These are phyloP conservation scores for Dalbergia oliveri DNA, from an alignment of 306 rosid genomes.

Conservation along the genomic window DNA sequence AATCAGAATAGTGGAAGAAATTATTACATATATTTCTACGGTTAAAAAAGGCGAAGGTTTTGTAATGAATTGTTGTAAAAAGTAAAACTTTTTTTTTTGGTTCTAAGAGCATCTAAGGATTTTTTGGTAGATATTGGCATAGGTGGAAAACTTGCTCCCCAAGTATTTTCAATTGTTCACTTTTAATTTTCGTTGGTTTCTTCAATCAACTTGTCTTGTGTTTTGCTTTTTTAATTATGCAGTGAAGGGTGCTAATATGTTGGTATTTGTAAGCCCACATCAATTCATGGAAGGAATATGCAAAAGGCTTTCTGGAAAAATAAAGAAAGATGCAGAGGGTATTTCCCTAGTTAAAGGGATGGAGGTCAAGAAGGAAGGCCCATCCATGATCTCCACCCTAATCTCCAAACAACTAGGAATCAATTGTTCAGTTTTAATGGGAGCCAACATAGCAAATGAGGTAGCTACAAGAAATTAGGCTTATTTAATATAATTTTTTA, in stretches of 20 bases:
- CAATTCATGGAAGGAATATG: constrained; percentile 95
- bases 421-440: constrained; percentile 92
- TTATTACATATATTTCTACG: too few relatives aligned
- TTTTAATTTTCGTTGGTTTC: background rate
- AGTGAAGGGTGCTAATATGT: constrained; percentile 85
- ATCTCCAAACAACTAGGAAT: constrained; percentile 71
- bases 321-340: constrained; percentile 71
- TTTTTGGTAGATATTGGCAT: too few relatives aligned
- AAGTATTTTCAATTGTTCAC: background rate
- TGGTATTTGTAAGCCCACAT: constrained; percentile 95
- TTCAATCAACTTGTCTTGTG: constrained; percentile 3
- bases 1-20: background rate
- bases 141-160: too few relatives aligned
- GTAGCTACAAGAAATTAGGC: constrained; percentile 42
- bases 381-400: constrained; percentile 89
- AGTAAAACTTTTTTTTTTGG: too few relatives aligned
- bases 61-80: too few relatives aligned
- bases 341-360: constrained; percentile 93
- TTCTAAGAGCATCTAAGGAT: too few relatives aligned
- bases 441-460: constrained; percentile 95
- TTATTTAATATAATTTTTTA: background rate
- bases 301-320: constrained; percentile 72
- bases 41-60: background rate
- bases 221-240: constrained; percentile 49
- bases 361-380: constrained; percentile 98